A percentile compares a stretch with the other conserved stretches of the same genome.
phyloP scores from a whole-genome alignment of 345 rosid species.

The thale cress (Arabidopsis thaliana) region TAIR10.1 NC_003070.9:1894001-1894500 shows the following conservation, averaged over 20 bases:
- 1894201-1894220: conserved; percentile 26
- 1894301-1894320: neutral
- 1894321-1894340: neutral
- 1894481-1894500: conserved; percentile 13
- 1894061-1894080: conserved; percentile 40
- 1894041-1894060: conserved; percentile 26
- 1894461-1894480: conserved; percentile 17
- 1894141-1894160: conserved; percentile 18
- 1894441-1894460: conserved; percentile 21
- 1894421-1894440: conserved; percentile 24
- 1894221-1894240: neutral
- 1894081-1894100: conserved; percentile 12
- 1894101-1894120: conserved; percentile 23
- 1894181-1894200: conserved; percentile 24
- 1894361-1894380: conserved; percentile 25
- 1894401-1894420: neutral
- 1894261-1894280: neutral
- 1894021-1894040: conserved; percentile 31
- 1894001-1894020: neutral
- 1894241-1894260: neutral
- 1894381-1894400: conserved; percentile 13
- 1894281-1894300: neutral
- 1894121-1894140: conserved; percentile 10
- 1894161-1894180: conserved; percentile 8
- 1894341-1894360: conserved; percentile 14